phyloP scores from a whole-genome alignment of 1,284 basidiomycete species.

The Apiotrichum montevideense region DNA sequence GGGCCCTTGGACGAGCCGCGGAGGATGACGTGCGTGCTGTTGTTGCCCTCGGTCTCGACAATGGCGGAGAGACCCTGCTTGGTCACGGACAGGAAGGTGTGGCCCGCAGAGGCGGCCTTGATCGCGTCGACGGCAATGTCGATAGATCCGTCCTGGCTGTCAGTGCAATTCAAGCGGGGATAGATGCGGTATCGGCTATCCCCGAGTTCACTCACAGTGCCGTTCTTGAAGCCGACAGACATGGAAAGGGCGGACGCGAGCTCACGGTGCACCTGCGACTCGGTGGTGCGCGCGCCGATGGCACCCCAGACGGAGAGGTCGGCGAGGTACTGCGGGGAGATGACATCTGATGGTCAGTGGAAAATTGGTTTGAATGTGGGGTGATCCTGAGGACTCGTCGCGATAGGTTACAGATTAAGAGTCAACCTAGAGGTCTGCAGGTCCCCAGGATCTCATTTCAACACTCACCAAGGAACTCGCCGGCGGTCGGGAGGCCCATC shows the following conservation, averaged over 20 bases:
- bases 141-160: slow-evolving; percentile 55
- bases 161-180: neutral
- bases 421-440: too few relatives aligned
- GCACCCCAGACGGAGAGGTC: slow-evolving; percentile 90
- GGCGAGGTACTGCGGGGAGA: slow-evolving; percentile 65
- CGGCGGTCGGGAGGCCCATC: slow-evolving; percentile 84
- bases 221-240: slow-evolving; percentile 71
- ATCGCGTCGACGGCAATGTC: slow-evolving; percentile 87
- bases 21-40: slow-evolving; percentile 64
- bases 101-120: slow-evolving; percentile 73
- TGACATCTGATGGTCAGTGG: slow-evolving; percentile 54
- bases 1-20: slow-evolving; percentile 80
- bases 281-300: slow-evolving; percentile 93
- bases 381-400: too few relatives aligned
- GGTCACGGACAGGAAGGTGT: slow-evolving; percentile 88
- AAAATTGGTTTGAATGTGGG: neutral
- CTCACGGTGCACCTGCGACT: slow-evolving; percentile 88
- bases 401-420: too few relatives aligned
- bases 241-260: slow-evolving; percentile 83
- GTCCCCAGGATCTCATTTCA: too few relatives aligned
- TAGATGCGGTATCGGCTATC: slow-evolving; percentile 28
- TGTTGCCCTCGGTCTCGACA: slow-evolving; percentile 66
- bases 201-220: slow-evolving; percentile 52
- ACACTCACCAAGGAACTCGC: slow-evolving; percentile 71
- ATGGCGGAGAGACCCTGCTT: slow-evolving; percentile 88